A percentile compares a stretch with the other conserved stretches of the same genome.
Evolutionary conservation across 768 basidiomycete species (phyloP).

Genomic region (Hericium rajendrae): DNA sequence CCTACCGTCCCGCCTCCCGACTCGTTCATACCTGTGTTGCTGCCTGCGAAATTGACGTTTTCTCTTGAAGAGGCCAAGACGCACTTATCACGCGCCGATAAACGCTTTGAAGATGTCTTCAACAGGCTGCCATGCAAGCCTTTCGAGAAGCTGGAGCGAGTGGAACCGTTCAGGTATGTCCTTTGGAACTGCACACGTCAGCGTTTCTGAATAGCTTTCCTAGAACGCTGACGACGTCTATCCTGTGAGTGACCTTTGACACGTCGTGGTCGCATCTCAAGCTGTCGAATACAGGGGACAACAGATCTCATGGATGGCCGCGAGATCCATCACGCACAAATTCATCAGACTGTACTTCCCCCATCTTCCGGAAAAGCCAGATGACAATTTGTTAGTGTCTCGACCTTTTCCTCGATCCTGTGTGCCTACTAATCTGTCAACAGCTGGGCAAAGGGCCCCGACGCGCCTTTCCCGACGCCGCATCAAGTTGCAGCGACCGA

Average conservation of each 20-base stretch:
- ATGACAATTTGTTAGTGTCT: slow-evolving; percentile 35
- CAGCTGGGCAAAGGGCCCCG: slow-evolving; percentile 8
- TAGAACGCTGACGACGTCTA: slow-evolving; percentile 63
- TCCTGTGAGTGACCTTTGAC: slow-evolving; percentile 39
- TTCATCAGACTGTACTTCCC: slow-evolving; percentile 73
- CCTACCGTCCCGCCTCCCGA: neutral
- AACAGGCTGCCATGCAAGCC: slow-evolving; percentile 59
- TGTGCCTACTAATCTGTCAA: neutral
- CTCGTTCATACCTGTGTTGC: slow-evolving; percentile 7
- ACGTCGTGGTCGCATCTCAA: neutral
- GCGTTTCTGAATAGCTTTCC: neutral
- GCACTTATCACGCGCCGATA: slow-evolving; percentile 59
- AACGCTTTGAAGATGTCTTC: slow-evolving; percentile 66
- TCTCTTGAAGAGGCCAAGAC: slow-evolving; percentile 65
- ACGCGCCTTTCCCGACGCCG: slow-evolving; percentile 56
- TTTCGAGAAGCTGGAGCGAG: slow-evolving; percentile 59
- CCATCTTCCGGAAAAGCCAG: slow-evolving; percentile 57
- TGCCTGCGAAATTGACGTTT: slow-evolving; percentile 69
- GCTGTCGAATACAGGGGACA: slow-evolving; percentile 38
- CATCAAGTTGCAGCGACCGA: slow-evolving; percentile 55
- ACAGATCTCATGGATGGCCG: slow-evolving; percentile 84
- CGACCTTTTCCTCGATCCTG: slow-evolving; percentile 4
- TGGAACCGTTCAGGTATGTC: slow-evolving; percentile 75
- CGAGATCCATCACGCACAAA: slow-evolving; percentile 70
- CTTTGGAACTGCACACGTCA: neutral